These are phyloP conservation scores for Coemansia erecta DNA, from an alignment of 192 early-diverging fungal species.

Conservation along the genomic window DNA sequence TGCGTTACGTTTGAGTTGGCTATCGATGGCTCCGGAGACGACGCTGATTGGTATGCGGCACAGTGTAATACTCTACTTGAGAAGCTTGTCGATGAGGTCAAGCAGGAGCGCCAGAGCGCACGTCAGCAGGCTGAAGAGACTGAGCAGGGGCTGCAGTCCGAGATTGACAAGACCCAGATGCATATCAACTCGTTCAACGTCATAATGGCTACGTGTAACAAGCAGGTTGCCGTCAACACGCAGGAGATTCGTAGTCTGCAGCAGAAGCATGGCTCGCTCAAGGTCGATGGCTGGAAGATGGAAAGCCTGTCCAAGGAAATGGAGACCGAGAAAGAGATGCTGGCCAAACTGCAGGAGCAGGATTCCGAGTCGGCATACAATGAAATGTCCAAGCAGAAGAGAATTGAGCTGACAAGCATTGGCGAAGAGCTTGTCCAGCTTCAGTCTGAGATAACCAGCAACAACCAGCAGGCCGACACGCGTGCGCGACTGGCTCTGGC, in stretches of 20 bases:
- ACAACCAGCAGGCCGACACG: slow-evolving; percentile 62
- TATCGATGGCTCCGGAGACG: slow-evolving; percentile 4
- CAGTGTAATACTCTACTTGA: slow-evolving; percentile 16
- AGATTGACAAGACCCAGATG: slow-evolving; percentile 31
- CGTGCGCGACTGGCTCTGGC: slow-evolving; percentile 62
- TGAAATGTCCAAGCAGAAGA: slow-evolving; percentile 36
- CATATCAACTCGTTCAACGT: slow-evolving; percentile 31
- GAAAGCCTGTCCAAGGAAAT: slow-evolving; percentile 16
- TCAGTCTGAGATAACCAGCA: slow-evolving; percentile 57
- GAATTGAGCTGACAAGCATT: slow-evolving; percentile 40
- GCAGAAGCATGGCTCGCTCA: slow-evolving; percentile 25
- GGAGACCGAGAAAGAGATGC: slow-evolving; percentile 28
- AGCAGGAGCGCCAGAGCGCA: slow-evolving; percentile 43
- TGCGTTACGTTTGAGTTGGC: slow-evolving; percentile 7
- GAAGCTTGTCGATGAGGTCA: slow-evolving; percentile 50
- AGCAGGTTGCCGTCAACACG: slow-evolving; percentile 17
- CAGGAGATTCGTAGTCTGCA: slow-evolving; percentile 19
- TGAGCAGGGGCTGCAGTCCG: slow-evolving; percentile 28
- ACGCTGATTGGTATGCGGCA: slow-evolving; percentile 16
- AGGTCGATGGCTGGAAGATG: slow-evolving; percentile 11
- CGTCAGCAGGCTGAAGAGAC: slow-evolving; percentile 9
- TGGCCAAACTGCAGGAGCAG: slow-evolving; percentile 20
- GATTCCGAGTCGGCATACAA: slow-evolving; percentile 15
- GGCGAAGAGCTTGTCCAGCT: slow-evolving; percentile 49
- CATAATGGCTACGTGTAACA: slow-evolving; percentile 17